A percentile compares a stretch with the other conserved stretches of the same genome.
phyloP scores from a whole-genome alignment of 2,329 filamentous ascomycete genomes.

The Pyricularia pennisetigena region DNA sequence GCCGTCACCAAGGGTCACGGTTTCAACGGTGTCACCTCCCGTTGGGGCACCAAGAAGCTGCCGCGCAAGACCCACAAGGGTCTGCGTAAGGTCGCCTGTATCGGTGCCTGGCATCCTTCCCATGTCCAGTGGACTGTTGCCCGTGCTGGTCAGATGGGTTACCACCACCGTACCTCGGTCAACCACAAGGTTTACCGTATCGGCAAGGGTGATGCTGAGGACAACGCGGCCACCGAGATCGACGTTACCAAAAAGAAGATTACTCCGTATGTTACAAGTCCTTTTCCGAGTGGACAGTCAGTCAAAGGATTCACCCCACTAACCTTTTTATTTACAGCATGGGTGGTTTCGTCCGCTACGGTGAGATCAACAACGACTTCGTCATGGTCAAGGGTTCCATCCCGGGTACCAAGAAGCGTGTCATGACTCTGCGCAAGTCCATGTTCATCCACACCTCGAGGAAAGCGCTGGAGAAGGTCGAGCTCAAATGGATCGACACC shows the following conservation, averaged over 20 bases:
- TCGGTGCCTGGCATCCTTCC: constrained; percentile 99
- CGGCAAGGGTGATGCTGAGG: constrained; percentile 82
- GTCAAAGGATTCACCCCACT: constrained; percentile 12
- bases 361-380: constrained; percentile 99
- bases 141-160: constrained; percentile 98
- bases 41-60: constrained; percentile 99
- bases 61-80: constrained; percentile 99
- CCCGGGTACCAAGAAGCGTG: constrained; percentile 98
- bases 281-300: background rate
- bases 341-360: constrained; percentile 98
- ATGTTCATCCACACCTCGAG: constrained; percentile 96
- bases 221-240: constrained; percentile 88
- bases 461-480: constrained; percentile 96
- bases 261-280: constrained; percentile 72
- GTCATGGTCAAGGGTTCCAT: constrained; percentile 92
- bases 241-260: constrained; percentile 99
- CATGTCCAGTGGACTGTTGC: constrained; percentile 99
- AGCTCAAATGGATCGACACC: constrained; percentile 99
- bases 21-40: constrained; percentile 91
- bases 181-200: constrained; percentile 99
- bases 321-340: constrained; percentile 48
- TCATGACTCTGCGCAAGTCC: constrained; percentile 97
- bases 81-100: constrained; percentile 99
- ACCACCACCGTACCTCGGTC: constrained; percentile 99
- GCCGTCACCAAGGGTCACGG: constrained; percentile 99